Base-by-base conservation (phyloP, 106 monocot genomes). In the Posidonia australis region DNA sequence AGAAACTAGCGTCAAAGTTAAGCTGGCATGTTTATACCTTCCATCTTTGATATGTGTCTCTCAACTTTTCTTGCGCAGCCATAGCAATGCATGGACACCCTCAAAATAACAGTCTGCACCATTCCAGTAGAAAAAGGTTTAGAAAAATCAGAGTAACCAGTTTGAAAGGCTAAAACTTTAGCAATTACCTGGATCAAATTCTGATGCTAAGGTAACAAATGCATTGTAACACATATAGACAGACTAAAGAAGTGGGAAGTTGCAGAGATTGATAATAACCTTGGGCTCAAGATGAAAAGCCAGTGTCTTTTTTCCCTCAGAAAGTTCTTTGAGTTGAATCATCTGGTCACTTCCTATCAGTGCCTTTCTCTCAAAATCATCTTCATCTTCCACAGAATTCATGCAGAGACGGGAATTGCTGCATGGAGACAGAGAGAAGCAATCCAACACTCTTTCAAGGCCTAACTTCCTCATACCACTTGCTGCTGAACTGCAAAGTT, bases 361-460 rank as follows among this genome's bases (percentile, higher is more conserved):
- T 22, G 67, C 55, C 67, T 44, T 55, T 19, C 42, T 25, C 24
- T 67, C 67, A 12, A 55, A 56, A 22, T 41, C 67, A 43, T 67
- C 67, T 14, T 77, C 82, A 19, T 70, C 67, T 17, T 63, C 83
- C 20, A 31, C 10, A 12, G 73, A 43, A 21, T 55, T 70, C 25
- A 59, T 66, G 68, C 83, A 83, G 26, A 79, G 31, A 45, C 72
- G 73, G 44, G 73, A 19, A 36, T 2, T 7, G 36, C 11, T 32
- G 54, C 44, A 72, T 42, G 7, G 44, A 24, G 75, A 42, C 59
- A 68, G 60, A 18, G 71, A 79, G 67, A 78, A 77, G 62, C 82
- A 87, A 26, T 72, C 71, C 68, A 74, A 54, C 22, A 78, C 77
- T 71, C 55, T 87, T 9, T 62, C 77, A 53, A 83, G 61, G 10